Percentiles rank a stretch among this genome's conserved stretches.
phyloP scores from a whole-genome alignment of 2,329 filamentous ascomycete species.

The Bretziella fagacearum region DNA sequence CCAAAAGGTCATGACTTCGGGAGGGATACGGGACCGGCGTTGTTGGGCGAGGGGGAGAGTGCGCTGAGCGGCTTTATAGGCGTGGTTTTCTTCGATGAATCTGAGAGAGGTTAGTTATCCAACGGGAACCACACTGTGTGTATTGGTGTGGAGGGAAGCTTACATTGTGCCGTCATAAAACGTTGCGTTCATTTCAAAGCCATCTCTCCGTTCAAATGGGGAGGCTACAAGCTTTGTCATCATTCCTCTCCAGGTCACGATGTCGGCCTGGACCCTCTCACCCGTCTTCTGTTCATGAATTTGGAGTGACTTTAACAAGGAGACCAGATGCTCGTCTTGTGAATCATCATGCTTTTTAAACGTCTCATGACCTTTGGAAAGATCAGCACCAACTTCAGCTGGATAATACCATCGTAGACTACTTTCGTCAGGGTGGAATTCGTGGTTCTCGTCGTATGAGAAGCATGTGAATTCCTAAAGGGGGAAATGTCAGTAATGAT shows the following conservation, averaged over 20 bases:
- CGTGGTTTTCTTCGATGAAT: slow-evolving; percentile 84
- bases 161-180: slow-evolving; percentile 54
- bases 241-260: slow-evolving; percentile 94
- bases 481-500: background rate
- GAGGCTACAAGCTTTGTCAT: slow-evolving; percentile 90
- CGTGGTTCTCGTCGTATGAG: slow-evolving; percentile 75
- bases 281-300: slow-evolving; percentile 53
- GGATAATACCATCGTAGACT: slow-evolving; percentile 83
- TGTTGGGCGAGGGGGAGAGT: slow-evolving; percentile 34
- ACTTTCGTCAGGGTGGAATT: slow-evolving; percentile 57
- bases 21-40: slow-evolving; percentile 30
- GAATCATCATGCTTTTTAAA: slow-evolving; percentile 73
- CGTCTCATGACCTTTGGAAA: slow-evolving; percentile 63
- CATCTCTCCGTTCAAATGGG: slow-evolving; percentile 67
- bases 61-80: slow-evolving; percentile 48
- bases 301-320: slow-evolving; percentile 59
- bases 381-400: slow-evolving; percentile 49
- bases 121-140: background rate
- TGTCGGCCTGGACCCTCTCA: slow-evolving; percentile 52
- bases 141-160: slow-evolving; percentile 17
- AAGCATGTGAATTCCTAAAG: slow-evolving; percentile 74
- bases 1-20: slow-evolving; percentile 85
- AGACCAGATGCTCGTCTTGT: slow-evolving; percentile 74
- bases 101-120: slow-evolving; percentile 26
- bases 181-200: slow-evolving; percentile 94